Evolutionary conservation across 768 basidiomycete genomes (phyloP), one percentile per base, ranked within the genome.

Genomic region (Leucosporidium yakuticum): DNA sequence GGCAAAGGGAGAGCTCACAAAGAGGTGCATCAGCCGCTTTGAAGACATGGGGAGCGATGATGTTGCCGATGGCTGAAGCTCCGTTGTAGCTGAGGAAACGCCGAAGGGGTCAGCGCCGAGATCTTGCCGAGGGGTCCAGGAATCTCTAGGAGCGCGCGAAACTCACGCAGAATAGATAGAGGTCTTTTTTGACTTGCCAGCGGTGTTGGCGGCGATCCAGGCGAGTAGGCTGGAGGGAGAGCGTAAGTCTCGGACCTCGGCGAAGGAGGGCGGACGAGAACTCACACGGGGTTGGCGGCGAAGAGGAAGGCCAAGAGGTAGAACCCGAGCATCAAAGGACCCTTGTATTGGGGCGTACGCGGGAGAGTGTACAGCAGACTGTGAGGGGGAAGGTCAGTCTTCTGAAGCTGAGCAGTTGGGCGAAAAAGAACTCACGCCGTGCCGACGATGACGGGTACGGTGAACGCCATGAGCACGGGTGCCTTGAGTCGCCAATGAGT

Each of bases 221-320:
- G 56, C 4, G 8, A 58, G 23, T 9, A 58, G 31, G 29, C n/a
- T n/a, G n/a, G n/a, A n/a, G n/a, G n/a, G n/a, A n/a, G n/a, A n/a
- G n/a, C n/a, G n/a, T n/a, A n/a, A n/a, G n/a, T n/a, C n/a, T n/a
- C n/a, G n/a, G n/a, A n/a, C n/a, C n/a, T n/a, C n/a, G n/a, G n/a
- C n/a, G n/a, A n/a, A n/a, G n/a, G n/a, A n/a, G n/a, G n/a, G n/a
- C n/a, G n/a, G n/a, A n/a, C n/a, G n/a, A n/a, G n/a, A n/a, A n/a
- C n/a, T n/a, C n/a, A n/a, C n/a, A 58, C 8, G 29, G 56, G 56
- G 56, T 58, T 58, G 25, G 56, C 31, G 2, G 56, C 8, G 69
- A 78, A 79, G 39, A 79, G 70, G 73, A 78, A 76, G 5, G 78
- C 70, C 32, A 79, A 49, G 34, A 77, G 64, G 69, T 78, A 78